Base-by-base conservation (phyloP, 1,284 basidiomycete species). In the Fereydounia khargensis region DNA sequence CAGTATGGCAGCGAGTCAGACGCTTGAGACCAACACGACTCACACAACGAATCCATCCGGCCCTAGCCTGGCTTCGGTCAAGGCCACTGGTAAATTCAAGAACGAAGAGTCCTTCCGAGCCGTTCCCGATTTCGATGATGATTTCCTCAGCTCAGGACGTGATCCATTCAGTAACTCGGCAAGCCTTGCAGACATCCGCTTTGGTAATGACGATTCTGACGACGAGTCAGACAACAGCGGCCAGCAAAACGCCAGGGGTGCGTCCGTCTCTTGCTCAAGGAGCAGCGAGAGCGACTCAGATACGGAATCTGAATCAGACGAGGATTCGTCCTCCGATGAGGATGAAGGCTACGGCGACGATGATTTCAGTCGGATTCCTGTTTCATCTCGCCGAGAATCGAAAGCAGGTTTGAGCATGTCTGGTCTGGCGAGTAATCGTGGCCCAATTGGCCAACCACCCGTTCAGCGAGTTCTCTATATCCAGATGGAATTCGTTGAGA, bases 391-490 rank as follows among this genome's bases (percentile, higher is more conserved):
- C 5, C 37, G 53, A 8, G 53, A 46, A 5, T 61, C 58, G 24
- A 46, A 42, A 4, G 41, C 48, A 13, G 53, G 58, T 25, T 40
- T 36, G 3, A 52, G 52, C 3, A 17, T 49, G 16, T 61, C 58
- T 8, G 49, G 48, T 21, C 35, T 44, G 8, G 35, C 48, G 10
- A 38, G 23, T 10, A 53, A 25, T 8, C 1, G 34, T 3, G 46
- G 33, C 11, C 49, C 21, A n/a, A 31, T 51, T 0, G 35, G 23
- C 9, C 23, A 6, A 16, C 11, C 39, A 16, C 48, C 78, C 1
- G 70, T 83, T 17, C 80, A 82, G 20, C 79, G 87, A 52, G 87
- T 84, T 18, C 77, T 91, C 22, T 91, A 90, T 70, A 91, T 92
- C 46, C 89, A 92, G 73, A 92, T 92, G 89, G 88, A 76, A 37